Evolutionary conservation across 2,329 filamentous ascomycete genomes (phyloP).

Genomic region (Ophiocordyceps camponoti-leonardi): DNA sequence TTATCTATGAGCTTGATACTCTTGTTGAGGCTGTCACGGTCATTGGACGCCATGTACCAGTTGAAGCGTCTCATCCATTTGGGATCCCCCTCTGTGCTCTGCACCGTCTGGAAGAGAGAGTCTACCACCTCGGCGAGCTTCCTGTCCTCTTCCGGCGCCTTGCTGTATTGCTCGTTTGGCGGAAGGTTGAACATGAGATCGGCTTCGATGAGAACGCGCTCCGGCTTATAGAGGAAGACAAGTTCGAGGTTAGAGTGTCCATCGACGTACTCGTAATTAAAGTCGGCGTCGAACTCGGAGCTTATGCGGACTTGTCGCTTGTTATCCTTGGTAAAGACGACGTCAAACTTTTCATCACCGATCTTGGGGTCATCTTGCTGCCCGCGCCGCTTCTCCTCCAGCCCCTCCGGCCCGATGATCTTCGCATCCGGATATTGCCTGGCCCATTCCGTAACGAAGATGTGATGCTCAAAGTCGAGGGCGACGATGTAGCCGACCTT

Average conservation of each 20-base stretch:
- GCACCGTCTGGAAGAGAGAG: conserved; percentile 31
- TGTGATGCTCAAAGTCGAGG: conserved; percentile 84
- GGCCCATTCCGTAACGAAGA: conserved; percentile 79
- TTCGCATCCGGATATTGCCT: conserved; percentile 60
- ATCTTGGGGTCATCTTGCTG: conserved; percentile 28
- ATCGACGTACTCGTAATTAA: conserved; percentile 71
- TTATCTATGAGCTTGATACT: conserved; percentile 50
- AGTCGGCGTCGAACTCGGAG: conserved; percentile 71
- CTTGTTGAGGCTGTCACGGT: conserved; percentile 52
- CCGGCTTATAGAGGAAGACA: conserved; percentile 70
- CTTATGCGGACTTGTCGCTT: conserved; percentile 38
- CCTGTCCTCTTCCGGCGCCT: conserved; percentile 23
- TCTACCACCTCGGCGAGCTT: conserved; percentile 19
- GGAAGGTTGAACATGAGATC: conserved; percentile 90
- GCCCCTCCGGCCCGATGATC: conserved; percentile 66
- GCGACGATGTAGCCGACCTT: conserved; percentile 73
- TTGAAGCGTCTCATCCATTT: conserved; percentile 63
- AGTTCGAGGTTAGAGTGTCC: conserved; percentile 72
- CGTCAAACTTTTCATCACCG: conserved; percentile 39
- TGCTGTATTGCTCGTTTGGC: conserved; percentile 73
- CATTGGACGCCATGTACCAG: conserved; percentile 55
- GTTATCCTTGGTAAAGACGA: conserved; percentile 47
- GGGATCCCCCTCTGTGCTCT: conserved; percentile 46
- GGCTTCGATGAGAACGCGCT: conserved; percentile 66
- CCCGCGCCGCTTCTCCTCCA: conserved; percentile 63